Evolutionary conservation across 176 grass and related monocot species (phyloP), one percentile per base, ranked within the genome.

Genomic region (Areca catechu): DNA sequence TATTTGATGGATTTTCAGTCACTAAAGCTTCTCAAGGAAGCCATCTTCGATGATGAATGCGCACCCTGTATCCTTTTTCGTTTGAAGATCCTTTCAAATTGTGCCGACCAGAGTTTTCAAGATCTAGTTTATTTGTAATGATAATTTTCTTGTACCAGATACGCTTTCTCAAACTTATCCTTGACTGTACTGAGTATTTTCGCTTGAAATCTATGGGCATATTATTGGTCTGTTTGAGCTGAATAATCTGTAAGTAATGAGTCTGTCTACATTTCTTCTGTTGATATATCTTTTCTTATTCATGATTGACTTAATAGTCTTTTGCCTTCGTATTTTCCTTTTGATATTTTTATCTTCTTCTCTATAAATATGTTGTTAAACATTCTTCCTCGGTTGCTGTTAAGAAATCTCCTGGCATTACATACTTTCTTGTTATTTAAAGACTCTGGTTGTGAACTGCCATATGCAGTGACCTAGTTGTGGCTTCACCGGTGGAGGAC

Each of bases 141-240:
- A 43, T 43, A 43, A 12, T 43, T 43, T 43, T 43, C 34, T 14
- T 43, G 7, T 43, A 43, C 14, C 34, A 14, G 6, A 43, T 43
- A 12, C 12, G 34, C 34, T 43, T 43, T 43, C 34, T 43, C 34
- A 43, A 43, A 53, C 63, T 37, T 74, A 63, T 22, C 68, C 87
- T 92, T 97, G 57, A 92, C 87, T 61, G 59, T 60, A 6, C 48
- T 50, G 68, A 97, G 93, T 97, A 53, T 97, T 97, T 80, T 92
- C 93, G 3, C 87, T 92, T 53, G 87, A 97, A 60, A 79, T 85
- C 28, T 98, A 92, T 78, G 87, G 87, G 23, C 76, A 90, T 72
- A 88, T 98, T 82, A 88, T 98, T 76, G 87, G 87, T 80, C 85
- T 92, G 93, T 98, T 92, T 92, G 93, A 97, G 78, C 78, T 97